These are phyloP conservation scores for Cryptococcus sp. DNA, from an alignment of 1,284 basidiomycete genomes.

Conservation along the genomic window DNA sequence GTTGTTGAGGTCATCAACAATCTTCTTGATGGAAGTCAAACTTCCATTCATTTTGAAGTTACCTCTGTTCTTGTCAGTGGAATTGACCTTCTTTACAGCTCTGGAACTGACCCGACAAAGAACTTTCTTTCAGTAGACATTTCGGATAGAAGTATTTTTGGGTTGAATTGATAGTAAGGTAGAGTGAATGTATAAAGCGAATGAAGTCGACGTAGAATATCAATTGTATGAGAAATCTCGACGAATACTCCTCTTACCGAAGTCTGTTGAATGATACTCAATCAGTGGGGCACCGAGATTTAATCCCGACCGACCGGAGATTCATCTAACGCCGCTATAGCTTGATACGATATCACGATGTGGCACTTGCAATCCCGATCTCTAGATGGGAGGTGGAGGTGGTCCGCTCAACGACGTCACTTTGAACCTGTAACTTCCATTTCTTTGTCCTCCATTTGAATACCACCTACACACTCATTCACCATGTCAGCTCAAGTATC, in stretches of 20 bases:
- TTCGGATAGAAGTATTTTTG: slow-evolving; percentile 12
- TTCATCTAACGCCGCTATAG: too few relatives aligned
- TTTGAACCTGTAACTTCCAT: neutral
- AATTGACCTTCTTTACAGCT: neutral
- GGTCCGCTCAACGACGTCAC: neutral
- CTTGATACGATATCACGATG: too few relatives aligned
- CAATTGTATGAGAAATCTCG: neutral
- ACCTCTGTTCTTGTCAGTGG: slow-evolving; percentile 65
- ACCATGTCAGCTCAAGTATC: slow-evolving; percentile 3
- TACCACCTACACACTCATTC: neutral
- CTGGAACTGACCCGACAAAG: slow-evolving; percentile 39
- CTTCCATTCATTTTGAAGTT: slow-evolving; percentile 95
- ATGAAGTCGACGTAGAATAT: neutral
- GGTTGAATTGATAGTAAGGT: neutral
- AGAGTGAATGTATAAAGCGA: neutral
- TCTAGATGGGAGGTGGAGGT: slow-evolving; percentile 2
- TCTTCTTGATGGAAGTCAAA: slow-evolving; percentile 58
- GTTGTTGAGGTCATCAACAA: slow-evolving; percentile 67
- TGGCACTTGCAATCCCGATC: neutral
- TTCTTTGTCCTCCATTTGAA: neutral
- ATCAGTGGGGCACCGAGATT: too few relatives aligned
- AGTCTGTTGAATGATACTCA: too few relatives aligned
- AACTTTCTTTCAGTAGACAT: slow-evolving; percentile 38
- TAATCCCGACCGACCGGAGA: too few relatives aligned
- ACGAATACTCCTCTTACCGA: too few relatives aligned